Evolutionary conservation across 2,329 filamentous ascomycete species (phyloP), one percentile per base, ranked within the genome.

Genomic region (Penicillium brasilianum): DNA sequence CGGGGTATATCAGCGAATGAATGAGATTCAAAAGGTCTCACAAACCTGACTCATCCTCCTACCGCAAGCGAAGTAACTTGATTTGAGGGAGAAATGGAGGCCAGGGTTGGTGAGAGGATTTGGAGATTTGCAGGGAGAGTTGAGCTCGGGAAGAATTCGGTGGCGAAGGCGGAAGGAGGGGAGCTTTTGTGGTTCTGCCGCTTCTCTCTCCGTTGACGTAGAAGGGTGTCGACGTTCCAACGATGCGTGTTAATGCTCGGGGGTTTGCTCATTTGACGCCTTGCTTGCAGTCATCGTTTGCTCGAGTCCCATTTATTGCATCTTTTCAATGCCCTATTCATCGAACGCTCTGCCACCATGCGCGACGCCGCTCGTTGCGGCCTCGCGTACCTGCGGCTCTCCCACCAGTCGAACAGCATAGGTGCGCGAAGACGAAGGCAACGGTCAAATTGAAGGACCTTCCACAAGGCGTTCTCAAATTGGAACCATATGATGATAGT

Each of bases 401-500:
- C 51, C 51, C 67, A 25, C 57, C 18, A 50, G 20, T 64, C 25
- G 58, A 65, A 32, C 46, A 61, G 44, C 66, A 66, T 50, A 70
- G 75, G 66, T 68, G 71, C 44, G 76, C 76, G 51, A 80, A 77
- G 67, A 77, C 72, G 0, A 71, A 74, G 57, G 68, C 76, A 3
- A 76, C 73, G 0, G 65, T 75, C 28, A 80, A 78, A 48, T 66
- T 81, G 25, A 78, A 81, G 61, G 80, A 85, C 28, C 76, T 88
- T 32, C 84, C 84, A 5, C 87, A 89, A 72, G 86, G 87, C 4
- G 71, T 77, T 4, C 73, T 89, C 43, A 77, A 81, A 46, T 65
- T 78, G 22, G 74, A 81, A 7, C 71, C 78, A 8, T 77, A 76
- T 55, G 70, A 80, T 58, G 74, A 79, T 36, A 74, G 76, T 53